Evolutionary conservation across 805 yeast genomes (phyloP), one percentile per base, ranked within the genome.

Genomic region (Scheffersomyces lignosus): DNA sequence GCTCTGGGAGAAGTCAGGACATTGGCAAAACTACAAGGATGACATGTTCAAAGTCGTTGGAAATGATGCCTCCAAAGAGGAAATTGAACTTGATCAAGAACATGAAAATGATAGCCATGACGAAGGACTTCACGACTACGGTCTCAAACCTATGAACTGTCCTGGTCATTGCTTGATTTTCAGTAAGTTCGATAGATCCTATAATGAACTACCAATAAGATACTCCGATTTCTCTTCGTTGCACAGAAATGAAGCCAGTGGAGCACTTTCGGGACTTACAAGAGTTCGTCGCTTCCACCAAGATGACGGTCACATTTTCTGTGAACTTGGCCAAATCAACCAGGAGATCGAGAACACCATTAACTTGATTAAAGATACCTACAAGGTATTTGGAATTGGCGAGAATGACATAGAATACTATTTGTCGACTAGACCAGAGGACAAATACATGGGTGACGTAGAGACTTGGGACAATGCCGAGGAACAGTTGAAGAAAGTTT

Each of bases 251-350:
- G 99, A 93, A 62, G 83, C 95, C 18, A 83, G 95, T 39, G 99
- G 99, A 3, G 95, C 98, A 1, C 72, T 93, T 15, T 77, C 91
- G 5, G 99, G 99, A 0, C 68, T 93, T 25, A 93, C 98, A 0
- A 72, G 99, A 38, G 96, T 93, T 3, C 77, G 99, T 40, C 71
- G 96, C 45, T 93, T 93, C 64, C 99, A 93, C 61, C 99, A 93
- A 64, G 99, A 93, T 60, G 99, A 93, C 59, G 98, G 97, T 5
- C 99, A 93, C 52, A 90, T 93, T 18, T 93, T 93, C 59, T 93
- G 99, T 56, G 78, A 83, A 2, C 71, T 75, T 24, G 79, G 75
- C 5, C 99, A 93, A 62, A 81, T 93, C 32, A 76, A 74, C 33
- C 50, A 58, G 20, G 99, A 93, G 55, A 89, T 93, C 33, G 52